Evolutionary conservation across 108 stramenopile species (phyloP).

Genomic region (Cyclotella kingstonii): DNA sequence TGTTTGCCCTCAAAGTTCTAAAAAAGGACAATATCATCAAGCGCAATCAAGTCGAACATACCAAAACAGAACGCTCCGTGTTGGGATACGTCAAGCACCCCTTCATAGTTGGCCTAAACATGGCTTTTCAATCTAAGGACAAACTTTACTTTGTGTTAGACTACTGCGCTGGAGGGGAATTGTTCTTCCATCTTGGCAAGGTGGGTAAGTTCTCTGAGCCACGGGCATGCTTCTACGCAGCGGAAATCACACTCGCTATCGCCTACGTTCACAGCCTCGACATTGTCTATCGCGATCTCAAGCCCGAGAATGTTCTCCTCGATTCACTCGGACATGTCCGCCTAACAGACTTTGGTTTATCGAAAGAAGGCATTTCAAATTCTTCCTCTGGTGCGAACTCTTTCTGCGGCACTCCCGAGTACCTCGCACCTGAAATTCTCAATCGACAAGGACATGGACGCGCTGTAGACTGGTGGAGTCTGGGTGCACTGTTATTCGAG

Average conservation of each 20-base stretch:
- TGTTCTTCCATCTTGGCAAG: slow-evolving; percentile 96
- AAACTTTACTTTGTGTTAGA: slow-evolving; percentile 98
- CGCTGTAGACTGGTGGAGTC: slow-evolving; percentile 99
- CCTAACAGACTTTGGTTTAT: slow-evolving; percentile 97
- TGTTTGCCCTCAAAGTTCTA: slow-evolving; percentile 94
- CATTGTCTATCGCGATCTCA: slow-evolving; percentile 97
- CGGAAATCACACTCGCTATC: slow-evolving; percentile 95
- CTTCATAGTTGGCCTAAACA: slow-evolving; percentile 98
- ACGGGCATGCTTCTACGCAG: slow-evolving; percentile 94
- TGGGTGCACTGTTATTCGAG: slow-evolving; percentile 96
- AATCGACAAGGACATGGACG: slow-evolving; percentile 90
- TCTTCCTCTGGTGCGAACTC: slow-evolving; percentile 92
- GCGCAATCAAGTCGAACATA: slow-evolving; percentile 97
- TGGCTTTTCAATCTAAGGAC: slow-evolving; percentile 97
- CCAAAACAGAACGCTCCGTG: slow-evolving; percentile 95
- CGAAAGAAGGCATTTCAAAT: slow-evolving; percentile 93
- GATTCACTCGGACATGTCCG: slow-evolving; percentile 94
- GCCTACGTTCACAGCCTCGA: slow-evolving; percentile 94
- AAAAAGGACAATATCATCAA: slow-evolving; percentile 96
- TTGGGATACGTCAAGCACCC: slow-evolving; percentile 97
- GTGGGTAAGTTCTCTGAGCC: slow-evolving; percentile 91
- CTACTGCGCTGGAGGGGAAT: slow-evolving; percentile 97
- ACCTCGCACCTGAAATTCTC: slow-evolving; percentile 98
- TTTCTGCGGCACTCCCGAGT: slow-evolving; percentile 99
- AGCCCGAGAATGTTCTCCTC: slow-evolving; percentile 96